Base-by-base conservation (phyloP, 768 basidiomycete species). In the Phanerochaete sordida region DNA sequence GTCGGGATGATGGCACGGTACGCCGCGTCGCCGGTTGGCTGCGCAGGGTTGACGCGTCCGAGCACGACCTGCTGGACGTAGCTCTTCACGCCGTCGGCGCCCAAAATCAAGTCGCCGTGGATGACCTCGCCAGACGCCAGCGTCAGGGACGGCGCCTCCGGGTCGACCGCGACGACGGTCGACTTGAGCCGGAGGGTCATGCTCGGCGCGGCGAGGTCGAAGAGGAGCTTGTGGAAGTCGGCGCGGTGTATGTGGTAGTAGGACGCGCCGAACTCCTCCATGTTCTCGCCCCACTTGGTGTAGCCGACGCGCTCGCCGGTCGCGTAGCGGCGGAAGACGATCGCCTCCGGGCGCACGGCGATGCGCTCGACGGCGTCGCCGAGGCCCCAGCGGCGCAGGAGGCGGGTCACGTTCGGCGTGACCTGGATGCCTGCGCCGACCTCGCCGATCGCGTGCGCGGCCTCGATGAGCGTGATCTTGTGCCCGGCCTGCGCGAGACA, bases 11-110 rank as follows among this genome's bases (percentile, higher is more conserved):
- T 73, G 4, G 83, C 81, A 52, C 86, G 78, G 65, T 85, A 88
- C 0, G 84, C 86, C 0, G 83, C 81, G 64, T 88, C 85, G 0
- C 85, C 87, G 0, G 87, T 87, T 3, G 83, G 76, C 9, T 65
- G 62, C 0, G 77, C 77, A 0, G 80, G 75, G 33, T 76, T 75
- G 45, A 79, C 75, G 0, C 71, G 71, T 0, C 77, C 77, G 0
- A 83, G 78, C n/a, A 85, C 77, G 33, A 81, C 76, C 31, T 79
- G 72, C 63, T 80, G 79, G 0, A 84, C 64, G 16, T 71, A 61
- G 64, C 84, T 85, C 70, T 81, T 85, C 52, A 81, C 70, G 27
- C 75, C 75, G 51, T 76, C 76, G 9, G 76, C 76, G 15, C 72
- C 77, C 24, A 78, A 64, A 50, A 78, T 66, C 3, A 77, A 53